Base-by-base conservation (phyloP, 1,284 basidiomycete species). In the Phylloporus sp. region DNA sequence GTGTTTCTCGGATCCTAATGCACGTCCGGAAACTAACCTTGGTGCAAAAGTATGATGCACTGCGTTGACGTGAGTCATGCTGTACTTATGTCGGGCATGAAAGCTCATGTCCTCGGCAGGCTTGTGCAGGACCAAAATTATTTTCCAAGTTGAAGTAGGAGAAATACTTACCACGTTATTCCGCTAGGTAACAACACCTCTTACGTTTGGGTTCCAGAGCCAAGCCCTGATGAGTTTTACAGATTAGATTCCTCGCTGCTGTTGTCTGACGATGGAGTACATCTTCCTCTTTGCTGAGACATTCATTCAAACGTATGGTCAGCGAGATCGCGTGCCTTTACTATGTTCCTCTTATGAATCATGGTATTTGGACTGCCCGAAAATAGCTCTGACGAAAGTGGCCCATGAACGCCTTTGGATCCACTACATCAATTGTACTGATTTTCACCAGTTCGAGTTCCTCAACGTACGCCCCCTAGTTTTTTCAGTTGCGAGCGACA, bases 91-190 rank as follows among this genome's bases (percentile, higher is more conserved):
- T 28, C 52, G 37, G 37, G 8, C 7, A 28, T 53, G 15, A 53
- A 26, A 18, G 50, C 59, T 69, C 37, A 67, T 67, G 62, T 40
- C 26, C 37, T 53, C 31, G 39, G 40, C 32, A 73, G 91, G 85
- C 85, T 66, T 94, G 90, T 74, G 86, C 88, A 66, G 93, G 88
- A 62, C 92, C 93, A 73, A 93, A 91, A 81, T 80, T 96, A 63
- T 96, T 95, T 81, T 71, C 81, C 67, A 87, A 89, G 75, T 81
- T 91, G 64, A 82, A 82, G 70, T 89, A 81, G 64, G 10, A 40
- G 56, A n/a, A 63, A 31, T 18, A 15, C 32, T 51, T 46, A 60
- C 52, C 18, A 50, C 20, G 11, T 54, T 34, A 29, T 59, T 64
- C 63, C 54, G 17, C 51, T 76, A 70, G 76, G 73, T 74, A 46